Percentiles rank a stretch among this genome's conserved stretches.
Evolutionary conservation across 768 basidiomycete species (phyloP).

Genomic region (Agaricus subrufescens): DNA sequence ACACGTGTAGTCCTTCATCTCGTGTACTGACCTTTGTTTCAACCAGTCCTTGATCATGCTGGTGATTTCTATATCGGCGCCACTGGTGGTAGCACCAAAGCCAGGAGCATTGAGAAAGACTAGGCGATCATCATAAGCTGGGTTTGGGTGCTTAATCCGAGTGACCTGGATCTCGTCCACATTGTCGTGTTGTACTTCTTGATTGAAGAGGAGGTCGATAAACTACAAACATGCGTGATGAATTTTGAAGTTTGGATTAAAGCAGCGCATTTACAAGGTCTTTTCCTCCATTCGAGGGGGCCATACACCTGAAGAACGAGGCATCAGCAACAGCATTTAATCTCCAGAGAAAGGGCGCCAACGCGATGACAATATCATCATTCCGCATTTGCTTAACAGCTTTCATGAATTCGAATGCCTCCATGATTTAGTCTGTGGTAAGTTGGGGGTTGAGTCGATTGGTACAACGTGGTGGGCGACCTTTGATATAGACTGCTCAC

Average conservation of each 20-base stretch:
- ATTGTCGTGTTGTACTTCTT: conserved; percentile 2
- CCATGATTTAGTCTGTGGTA: background rate
- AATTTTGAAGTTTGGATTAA: too few species aligned
- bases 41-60: conserved; percentile 30
- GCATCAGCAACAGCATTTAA: too few species aligned
- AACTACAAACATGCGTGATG: conserved; percentile 12
- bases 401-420: background rate
- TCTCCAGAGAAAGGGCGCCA: background rate
- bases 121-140: conserved; percentile 12
- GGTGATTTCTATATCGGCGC: conserved; percentile 28
- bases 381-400: conserved; percentile 1
- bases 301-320: too few species aligned
- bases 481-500: too few species aligned
- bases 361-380: conserved; percentile 20
- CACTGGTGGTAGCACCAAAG: conserved; percentile 25
- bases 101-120: conserved; percentile 33
- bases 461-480: too few species aligned
- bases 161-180: conserved; percentile 22
- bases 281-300: too few species aligned
- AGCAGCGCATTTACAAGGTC: too few species aligned
- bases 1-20: background rate
- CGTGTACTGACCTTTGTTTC: conserved; percentile 13
- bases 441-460: background rate
- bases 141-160: conserved; percentile 16
- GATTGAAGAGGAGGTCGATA: conserved; percentile 14